Evolutionary conservation across 495 filamentous ascomycete species (phyloP).

Genomic region (Xylaria castorea): DNA sequence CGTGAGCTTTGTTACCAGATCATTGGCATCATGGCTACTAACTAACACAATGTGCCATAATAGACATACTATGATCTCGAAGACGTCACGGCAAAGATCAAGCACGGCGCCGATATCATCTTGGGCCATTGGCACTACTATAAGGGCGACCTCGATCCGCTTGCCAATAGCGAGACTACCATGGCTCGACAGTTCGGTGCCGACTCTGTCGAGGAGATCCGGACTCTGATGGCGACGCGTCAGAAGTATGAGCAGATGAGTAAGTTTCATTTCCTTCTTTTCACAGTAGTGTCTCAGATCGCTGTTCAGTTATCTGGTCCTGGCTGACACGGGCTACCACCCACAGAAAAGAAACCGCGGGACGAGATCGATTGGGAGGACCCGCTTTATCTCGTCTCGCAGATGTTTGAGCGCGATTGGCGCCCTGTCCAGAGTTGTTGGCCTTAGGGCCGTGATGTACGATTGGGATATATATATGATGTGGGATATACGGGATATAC

Average conservation of each 20-base stretch:
- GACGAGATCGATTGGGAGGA: constrained; percentile 37
- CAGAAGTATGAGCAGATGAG: constrained; percentile 31
- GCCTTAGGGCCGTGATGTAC: neutral
- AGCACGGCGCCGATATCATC: constrained; percentile 43
- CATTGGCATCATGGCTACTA: neutral
- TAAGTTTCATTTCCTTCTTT: constrained; percentile 23
- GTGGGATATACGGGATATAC: neutral
- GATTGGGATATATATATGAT: neutral
- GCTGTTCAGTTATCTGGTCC: neutral
- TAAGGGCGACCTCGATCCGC: constrained; percentile 35
- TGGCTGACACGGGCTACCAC: neutral
- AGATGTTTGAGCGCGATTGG: constrained; percentile 43
- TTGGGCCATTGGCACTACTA: constrained; percentile 49
- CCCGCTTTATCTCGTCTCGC: constrained; percentile 41
- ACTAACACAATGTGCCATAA: neutral
- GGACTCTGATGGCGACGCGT: constrained; percentile 32
- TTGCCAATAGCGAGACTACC: constrained; percentile 27
- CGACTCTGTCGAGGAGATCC: constrained; percentile 15
- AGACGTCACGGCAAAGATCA: constrained; percentile 38
- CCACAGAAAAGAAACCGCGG: neutral
- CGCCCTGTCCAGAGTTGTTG: constrained; percentile 21
- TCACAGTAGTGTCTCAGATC: neutral
- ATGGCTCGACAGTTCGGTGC: constrained; percentile 32
- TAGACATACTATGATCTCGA: constrained; percentile 39
- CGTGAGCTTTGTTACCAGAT: neutral